Conservation (phyloP, 371 early-diverging fungal genomes). For the Coemansia sp. region DNA sequence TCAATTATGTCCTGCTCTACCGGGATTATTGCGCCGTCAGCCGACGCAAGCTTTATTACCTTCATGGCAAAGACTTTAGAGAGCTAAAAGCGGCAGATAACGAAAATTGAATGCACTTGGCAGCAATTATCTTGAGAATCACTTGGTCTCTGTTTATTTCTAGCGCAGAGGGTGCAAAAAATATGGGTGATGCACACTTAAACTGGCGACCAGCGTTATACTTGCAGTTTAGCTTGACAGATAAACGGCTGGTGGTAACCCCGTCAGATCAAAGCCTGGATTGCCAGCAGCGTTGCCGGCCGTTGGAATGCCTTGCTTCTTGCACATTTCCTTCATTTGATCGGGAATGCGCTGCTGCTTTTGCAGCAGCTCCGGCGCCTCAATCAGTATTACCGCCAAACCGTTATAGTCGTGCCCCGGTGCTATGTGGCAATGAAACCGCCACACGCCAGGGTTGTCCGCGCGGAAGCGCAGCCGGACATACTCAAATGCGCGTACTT, state of each 20-base stretch:
- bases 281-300: slow-evolving; percentile 70
- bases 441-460: slow-evolving; percentile 78
- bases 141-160: not conserved
- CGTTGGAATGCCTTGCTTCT: slow-evolving; percentile 53
- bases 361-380: slow-evolving; percentile 64
- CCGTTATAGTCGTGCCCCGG: slow-evolving; percentile 71
- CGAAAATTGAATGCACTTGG: no score
- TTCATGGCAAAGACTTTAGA: not conserved
- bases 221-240: not conserved
- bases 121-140: no score
- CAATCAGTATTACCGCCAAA: slow-evolving; percentile 60
- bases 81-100: not conserved
- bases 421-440: slow-evolving; percentile 74
- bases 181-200: not conserved
- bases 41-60: slow-evolving; percentile 56
- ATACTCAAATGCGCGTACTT: slow-evolving; percentile 57
- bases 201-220: no score
- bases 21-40: slow-evolving; percentile 71
- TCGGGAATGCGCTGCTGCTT: slow-evolving; percentile 53
- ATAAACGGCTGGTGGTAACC: slow-evolving; percentile 52
- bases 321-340: slow-evolving; percentile 64
- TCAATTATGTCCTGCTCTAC: slow-evolving; percentile 74
- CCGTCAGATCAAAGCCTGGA: slow-evolving; percentile 55
- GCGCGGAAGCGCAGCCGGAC: slow-evolving; percentile 67
- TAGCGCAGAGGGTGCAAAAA: not conserved